phyloP scores from a whole-genome alignment of 208 protist species.

The Wallacemonas sp. region DNA sequence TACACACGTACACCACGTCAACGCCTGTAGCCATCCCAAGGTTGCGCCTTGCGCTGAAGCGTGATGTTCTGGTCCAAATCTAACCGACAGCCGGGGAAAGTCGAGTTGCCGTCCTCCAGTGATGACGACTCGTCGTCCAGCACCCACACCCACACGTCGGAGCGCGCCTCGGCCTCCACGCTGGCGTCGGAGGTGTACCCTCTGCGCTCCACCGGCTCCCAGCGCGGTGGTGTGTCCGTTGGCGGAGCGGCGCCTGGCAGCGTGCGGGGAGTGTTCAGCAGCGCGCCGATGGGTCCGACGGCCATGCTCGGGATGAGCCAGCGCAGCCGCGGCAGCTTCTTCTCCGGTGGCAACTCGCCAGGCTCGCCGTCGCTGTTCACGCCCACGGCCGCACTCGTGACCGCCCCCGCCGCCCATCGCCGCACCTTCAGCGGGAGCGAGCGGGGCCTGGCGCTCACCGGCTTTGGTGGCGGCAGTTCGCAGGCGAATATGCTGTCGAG shows the following conservation, averaged over 20 bases:
- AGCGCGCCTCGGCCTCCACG: background rate
- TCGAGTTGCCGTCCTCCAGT: conserved; percentile 1
- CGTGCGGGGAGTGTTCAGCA: background rate
- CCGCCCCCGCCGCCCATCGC: background rate
- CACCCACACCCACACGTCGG: background rate
- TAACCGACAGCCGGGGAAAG: conserved; percentile 4
- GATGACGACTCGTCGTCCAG: conserved; percentile 7
- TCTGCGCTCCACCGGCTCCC: conserved; percentile 3
- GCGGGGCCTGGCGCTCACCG: background rate
- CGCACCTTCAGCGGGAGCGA: background rate
- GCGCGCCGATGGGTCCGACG: background rate
- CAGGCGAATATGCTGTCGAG: conserved; percentile 11
- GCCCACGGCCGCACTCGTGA: background rate
- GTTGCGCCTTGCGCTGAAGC: too few species aligned
- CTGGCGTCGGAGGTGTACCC: background rate
- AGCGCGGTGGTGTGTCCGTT: background rate
- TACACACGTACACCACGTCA: too few species aligned
- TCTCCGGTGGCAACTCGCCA: conserved; percentile 8
- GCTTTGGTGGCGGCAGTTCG: background rate
- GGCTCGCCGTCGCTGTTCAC: background rate
- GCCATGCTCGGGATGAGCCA: conserved; percentile 11
- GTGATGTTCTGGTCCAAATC: conserved; percentile 14
- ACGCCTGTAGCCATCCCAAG: too few species aligned
- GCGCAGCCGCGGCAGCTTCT: conserved; percentile 16
- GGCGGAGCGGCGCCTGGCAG: background rate